Base-by-base conservation (phyloP, 495 filamentous ascomycete genomes). In the Penicillium flavigenum region DNA sequence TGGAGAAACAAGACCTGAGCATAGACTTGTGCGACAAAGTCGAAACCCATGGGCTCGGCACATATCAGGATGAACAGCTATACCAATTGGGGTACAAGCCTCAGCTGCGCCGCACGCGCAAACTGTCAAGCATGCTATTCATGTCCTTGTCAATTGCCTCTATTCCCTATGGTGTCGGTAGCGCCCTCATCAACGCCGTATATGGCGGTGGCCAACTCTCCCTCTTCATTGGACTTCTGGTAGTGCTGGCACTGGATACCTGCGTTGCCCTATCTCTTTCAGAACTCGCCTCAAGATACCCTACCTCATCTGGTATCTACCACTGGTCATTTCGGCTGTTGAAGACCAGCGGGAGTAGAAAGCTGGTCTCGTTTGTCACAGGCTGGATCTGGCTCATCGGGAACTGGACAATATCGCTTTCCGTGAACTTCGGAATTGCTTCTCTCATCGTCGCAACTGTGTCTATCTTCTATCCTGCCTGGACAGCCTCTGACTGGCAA, bases 371-470 rank as follows among this genome's bases (percentile, higher is more conserved):
- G 11, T 86, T 83, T 75, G 78, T 84, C 32, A 83, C 77, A 56
- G 83, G 81, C 43, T 86, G 83, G 83, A 63, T 79, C 9, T 85
- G 80, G 53, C 76, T 83, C 19, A 78, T 85, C 29, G 83, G 83
- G 48, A 86, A 85, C 58, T 81, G 84, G 60, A 85, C 81, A 46
- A 85, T 86, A 34, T 85, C 83, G 0, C 70, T 85, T 42, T 77
- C 83, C 10, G 83, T 86, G 26, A 81, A 85, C 59, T 86, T 86
- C 51, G 83, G 83, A 5, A 76, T 79, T 20, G 80, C 70, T 0
- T 81, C 83, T 45, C 58, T 85, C 11, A 74, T 84, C 17, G 67
- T 81, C 9, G 72, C 64, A 27, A 76, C 80, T 2, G 80, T 84
- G 17, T 63, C 79, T 3, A 64, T 84, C 11, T 82, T 78, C 73